These are phyloP conservation scores for Crithidia fasciculata DNA, from an alignment of 208 protist genomes.

Conservation along the genomic window DNA sequence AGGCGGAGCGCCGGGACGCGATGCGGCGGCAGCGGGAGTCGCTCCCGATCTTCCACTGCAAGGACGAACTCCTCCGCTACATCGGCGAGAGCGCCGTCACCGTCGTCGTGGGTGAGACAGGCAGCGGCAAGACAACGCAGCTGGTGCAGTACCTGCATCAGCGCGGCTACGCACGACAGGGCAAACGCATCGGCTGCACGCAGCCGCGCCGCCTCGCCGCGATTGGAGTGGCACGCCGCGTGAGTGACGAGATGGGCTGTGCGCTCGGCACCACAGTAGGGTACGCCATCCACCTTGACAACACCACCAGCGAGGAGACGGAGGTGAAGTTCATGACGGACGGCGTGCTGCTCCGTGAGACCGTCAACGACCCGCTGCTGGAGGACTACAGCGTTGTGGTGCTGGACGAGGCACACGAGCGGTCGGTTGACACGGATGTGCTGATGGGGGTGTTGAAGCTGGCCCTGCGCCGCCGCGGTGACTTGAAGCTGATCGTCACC, in stretches of 20 bases:
- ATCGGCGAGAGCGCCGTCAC: slow-evolving; percentile 83
- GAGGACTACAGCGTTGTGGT: slow-evolving; percentile 97
- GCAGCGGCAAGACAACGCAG: slow-evolving; percentile 93
- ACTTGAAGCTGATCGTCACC: slow-evolving; percentile 99
- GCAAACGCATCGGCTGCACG: slow-evolving; percentile 88
- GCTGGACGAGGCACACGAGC: slow-evolving; percentile 99
- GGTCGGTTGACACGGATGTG: slow-evolving; percentile 96
- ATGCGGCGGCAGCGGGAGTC: slow-evolving; percentile 44
- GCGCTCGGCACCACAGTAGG: slow-evolving; percentile 86
- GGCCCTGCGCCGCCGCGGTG: slow-evolving; percentile 74
- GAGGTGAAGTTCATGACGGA: slow-evolving; percentile 97
- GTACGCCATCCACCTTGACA: slow-evolving; percentile 95
- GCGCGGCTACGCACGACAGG: slow-evolving; percentile 59
- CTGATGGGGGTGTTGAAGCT: slow-evolving; percentile 97
- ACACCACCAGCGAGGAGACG: slow-evolving; percentile 83
- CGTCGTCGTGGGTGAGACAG: slow-evolving; percentile 90
- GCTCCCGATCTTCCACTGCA: slow-evolving; percentile 77
- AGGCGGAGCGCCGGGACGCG: slow-evolving; percentile 33
- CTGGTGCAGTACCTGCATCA: slow-evolving; percentile 91
- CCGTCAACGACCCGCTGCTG: slow-evolving; percentile 89
- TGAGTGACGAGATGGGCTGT: slow-evolving; percentile 92
- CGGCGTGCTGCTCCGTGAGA: slow-evolving; percentile 95
- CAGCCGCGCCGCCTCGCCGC: slow-evolving; percentile 97
- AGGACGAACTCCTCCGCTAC: slow-evolving; percentile 73
- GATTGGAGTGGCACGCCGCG: slow-evolving; percentile 92